Base-by-base conservation (phyloP, 2,329 filamentous ascomycete genomes). In the Lachnellula hyalina region DNA sequence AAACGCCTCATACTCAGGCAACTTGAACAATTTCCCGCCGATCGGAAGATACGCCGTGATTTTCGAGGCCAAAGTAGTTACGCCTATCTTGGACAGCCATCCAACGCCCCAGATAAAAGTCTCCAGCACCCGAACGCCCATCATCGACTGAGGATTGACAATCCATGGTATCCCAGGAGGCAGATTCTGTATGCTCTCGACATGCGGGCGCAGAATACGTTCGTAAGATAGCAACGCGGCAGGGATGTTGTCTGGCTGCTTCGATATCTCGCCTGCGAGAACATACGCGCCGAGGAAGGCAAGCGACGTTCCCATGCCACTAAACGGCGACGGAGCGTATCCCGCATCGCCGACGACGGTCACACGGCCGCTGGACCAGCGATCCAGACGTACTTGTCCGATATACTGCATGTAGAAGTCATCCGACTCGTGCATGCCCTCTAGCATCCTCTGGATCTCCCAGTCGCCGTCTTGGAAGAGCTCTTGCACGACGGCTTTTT, bases 301-400 rank as follows among this genome's bases (percentile, higher is more conserved):
- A 0, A 71, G 61, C 1, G 75, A 76, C 0, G 78, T 81, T 0
- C 81, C 80, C 69, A 77, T 74, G 0, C 81, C 82, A 0, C 75
- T 77, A 4, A 76, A 57, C 0, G 75, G 72, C 0, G 74, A 72
- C 0, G 79, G 77, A 68, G 80, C 1, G 80, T 78, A 61, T 82
- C 80, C 1, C 76, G 82, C 78, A 58, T 86, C 81, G 0, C 81
- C 82, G 0, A 83, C 50, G 0, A 83, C 68, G 1, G 72, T 74
- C 2, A 82, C 72, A 0, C 79, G 74, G 0, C 77, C 75, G 0
- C 68, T 68, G 3, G 67, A 74, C 74, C 74, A 77, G 2, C 56
- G 55, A 0, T 72, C 63, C 51, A 77, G 55, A 42, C 73, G 74
- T 32, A 84, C 73, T 34, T 76, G 71, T 0, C 70, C 72, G 45